A percentile compares a stretch with the other conserved stretches of the same genome.
phyloP scores from a whole-genome alignment of 305 asterid species.

The Fraxinus greggii region DNA sequence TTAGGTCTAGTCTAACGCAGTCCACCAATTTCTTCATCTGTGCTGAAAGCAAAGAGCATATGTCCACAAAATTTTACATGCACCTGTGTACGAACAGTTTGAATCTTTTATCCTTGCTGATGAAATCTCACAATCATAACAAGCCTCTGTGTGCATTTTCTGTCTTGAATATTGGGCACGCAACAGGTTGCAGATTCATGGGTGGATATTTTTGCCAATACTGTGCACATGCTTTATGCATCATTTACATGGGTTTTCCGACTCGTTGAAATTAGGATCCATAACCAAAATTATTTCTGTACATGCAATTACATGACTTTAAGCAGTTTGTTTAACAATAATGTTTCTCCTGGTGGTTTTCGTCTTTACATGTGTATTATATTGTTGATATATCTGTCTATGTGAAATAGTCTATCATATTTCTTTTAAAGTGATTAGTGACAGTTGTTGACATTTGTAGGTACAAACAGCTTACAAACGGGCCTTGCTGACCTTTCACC shows the following conservation, averaged over 20 bases:
- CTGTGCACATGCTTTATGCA: background rate
- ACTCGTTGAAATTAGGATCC: background rate
- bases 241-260: background rate
- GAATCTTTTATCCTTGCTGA: background rate
- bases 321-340: constrained; percentile 8
- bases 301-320: background rate
- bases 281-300: background rate
- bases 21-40: background rate
- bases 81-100: background rate
- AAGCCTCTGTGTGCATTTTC: background rate
- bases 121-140: background rate
- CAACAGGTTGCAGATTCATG: background rate
- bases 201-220: background rate
- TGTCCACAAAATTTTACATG: background rate
- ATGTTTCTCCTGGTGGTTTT: background rate
- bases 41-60: background rate
- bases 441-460: constrained; percentile 42
- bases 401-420: background rate
- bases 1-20: background rate
- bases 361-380: background rate
- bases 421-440: constrained; percentile 12
- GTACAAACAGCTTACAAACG: constrained; percentile 75
- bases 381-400: background rate
- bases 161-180: background rate
- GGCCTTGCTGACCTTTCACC: constrained; percentile 86